phyloP scores from a whole-genome alignment of 2,329 filamentous ascomycete species.

The Xylariaceae sp. region DNA sequence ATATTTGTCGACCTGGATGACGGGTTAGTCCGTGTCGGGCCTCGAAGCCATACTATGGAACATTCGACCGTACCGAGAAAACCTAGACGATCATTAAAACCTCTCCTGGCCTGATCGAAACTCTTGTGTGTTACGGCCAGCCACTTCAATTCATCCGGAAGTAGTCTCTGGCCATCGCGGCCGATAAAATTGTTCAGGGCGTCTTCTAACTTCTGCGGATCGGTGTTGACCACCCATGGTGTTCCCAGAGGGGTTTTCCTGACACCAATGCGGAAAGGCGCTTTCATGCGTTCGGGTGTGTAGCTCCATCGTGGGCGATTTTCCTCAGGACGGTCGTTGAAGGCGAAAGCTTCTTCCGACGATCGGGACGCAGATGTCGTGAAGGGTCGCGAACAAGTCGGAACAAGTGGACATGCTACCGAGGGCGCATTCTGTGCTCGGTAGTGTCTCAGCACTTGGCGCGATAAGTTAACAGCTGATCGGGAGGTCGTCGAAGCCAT shows the following conservation, averaged over 20 bases:
- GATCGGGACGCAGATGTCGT: conserved; percentile 22
- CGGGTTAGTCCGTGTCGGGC: conserved; percentile 8
- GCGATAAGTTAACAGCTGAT: conserved; percentile 31
- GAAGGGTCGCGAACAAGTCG: conserved; percentile 21
- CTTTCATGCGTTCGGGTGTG: conserved; percentile 65
- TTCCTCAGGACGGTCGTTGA: background rate
- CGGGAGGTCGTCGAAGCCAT: conserved; percentile 35
- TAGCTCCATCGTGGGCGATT: conserved; percentile 60
- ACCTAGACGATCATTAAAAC: conserved; percentile 91
- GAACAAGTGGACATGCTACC: conserved; percentile 9
- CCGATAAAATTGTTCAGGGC: conserved; percentile 76
- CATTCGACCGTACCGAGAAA: conserved; percentile 61
- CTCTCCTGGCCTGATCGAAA: conserved; percentile 89
- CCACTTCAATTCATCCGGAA: conserved; percentile 94
- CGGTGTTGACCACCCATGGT: conserved; percentile 65
- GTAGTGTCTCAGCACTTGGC: conserved; percentile 31
- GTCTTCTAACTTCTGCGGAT: conserved; percentile 66
- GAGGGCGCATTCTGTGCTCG: conserved; percentile 18
- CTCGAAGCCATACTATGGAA: conserved; percentile 10
- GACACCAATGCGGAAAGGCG: conserved; percentile 58
- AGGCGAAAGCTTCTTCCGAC: conserved; percentile 13
- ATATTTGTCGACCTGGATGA: conserved; percentile 29
- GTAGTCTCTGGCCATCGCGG: conserved; percentile 60
- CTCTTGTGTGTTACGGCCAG: conserved; percentile 96
- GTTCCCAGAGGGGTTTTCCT: conserved; percentile 49